These are phyloP conservation scores for Tetragonia tetragonoides DNA, from an alignment of 148 eudicot species.

Conservation along the genomic window DNA sequence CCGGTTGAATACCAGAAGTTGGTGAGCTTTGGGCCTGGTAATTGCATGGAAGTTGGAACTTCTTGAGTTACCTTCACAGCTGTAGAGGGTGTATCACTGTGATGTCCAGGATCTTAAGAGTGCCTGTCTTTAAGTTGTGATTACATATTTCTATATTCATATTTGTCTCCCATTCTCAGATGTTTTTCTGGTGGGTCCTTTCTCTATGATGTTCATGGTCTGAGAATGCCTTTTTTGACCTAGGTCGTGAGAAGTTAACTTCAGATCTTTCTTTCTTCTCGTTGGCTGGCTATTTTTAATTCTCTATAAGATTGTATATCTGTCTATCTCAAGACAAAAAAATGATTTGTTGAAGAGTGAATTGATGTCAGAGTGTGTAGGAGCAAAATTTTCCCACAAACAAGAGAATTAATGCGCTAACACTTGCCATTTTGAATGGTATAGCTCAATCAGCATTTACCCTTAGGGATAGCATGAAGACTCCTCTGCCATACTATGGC, in stretches of 20 bases:
- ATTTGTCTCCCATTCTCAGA: background rate
- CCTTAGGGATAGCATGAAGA: background rate
- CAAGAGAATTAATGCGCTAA: background rate
- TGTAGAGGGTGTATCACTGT: background rate
- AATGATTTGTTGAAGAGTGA: background rate
- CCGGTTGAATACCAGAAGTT: background rate
- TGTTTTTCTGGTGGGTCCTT: background rate
- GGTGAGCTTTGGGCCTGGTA: background rate
- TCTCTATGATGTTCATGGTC: background rate
- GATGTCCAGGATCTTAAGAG: background rate
- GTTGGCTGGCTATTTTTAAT: background rate
- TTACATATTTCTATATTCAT: background rate
- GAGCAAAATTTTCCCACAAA: too few species aligned
- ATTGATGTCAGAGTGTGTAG: too few species aligned
- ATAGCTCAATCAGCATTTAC: background rate
- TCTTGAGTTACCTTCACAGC: background rate
- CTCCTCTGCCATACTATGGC: background rate
- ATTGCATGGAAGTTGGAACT: too few species aligned
- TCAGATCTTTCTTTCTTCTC: background rate
- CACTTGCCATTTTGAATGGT: background rate
- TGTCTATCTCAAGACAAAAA: background rate
- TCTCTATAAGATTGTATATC: background rate
- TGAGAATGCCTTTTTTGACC: background rate
- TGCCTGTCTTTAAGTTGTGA: background rate
- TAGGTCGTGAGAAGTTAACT: background rate